Conservation (phyloP, 73 alveolate genomes). For the Paramecium octaurelia region DNA sequence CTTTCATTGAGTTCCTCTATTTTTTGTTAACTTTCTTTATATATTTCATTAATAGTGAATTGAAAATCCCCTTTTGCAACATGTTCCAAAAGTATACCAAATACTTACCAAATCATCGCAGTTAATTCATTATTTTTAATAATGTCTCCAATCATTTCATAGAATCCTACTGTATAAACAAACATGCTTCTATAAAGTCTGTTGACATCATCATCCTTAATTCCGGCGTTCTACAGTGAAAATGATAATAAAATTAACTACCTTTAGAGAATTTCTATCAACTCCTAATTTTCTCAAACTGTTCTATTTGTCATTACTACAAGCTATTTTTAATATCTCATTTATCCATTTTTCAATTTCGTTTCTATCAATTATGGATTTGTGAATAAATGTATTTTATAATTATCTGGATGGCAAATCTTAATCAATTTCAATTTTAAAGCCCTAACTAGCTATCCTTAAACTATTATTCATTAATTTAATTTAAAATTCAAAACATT, state of each 20-base stretch:
- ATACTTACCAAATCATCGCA: not conserved
- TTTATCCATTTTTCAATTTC: not conserved
- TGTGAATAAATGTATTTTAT: not conserved
- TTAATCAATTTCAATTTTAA: not conserved
- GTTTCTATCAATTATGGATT: not conserved
- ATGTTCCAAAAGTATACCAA: not conserved
- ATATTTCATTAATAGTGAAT: not conserved
- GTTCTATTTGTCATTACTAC: not conserved
- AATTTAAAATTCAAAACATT: not conserved
- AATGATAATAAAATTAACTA: not conserved
- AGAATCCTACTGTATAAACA: not conserved
- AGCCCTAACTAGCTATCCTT: not conserved
- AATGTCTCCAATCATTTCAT: slow-evolving; percentile 1
- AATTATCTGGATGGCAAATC: not conserved
- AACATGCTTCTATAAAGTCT: not conserved
- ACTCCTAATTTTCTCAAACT: not conserved
- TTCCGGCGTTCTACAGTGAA: not conserved
- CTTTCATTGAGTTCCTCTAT: not conserved
- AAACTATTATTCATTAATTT: not conserved
- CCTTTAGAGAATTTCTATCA: not conserved
- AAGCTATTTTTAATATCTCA: not conserved
- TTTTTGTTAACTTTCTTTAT: not conserved
- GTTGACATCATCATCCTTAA: not conserved
- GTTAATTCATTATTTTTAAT: not conserved
- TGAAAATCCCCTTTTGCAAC: not conserved